Evolutionary conservation across 495 filamentous ascomycete genomes (phyloP).

Genomic region (Tuber magnatum): DNA sequence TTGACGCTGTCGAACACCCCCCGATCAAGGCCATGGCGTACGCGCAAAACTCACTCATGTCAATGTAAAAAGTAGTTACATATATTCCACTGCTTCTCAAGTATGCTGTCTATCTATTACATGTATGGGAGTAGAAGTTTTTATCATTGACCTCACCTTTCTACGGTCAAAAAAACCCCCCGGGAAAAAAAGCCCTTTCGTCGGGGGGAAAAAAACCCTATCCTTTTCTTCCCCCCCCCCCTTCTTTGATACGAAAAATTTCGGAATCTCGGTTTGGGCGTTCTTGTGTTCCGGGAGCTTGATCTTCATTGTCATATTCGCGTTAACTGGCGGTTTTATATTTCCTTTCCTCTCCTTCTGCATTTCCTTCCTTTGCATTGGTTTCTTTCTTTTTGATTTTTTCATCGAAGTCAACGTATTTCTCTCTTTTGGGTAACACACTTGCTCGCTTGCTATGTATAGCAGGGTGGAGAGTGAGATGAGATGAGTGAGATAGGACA

Average conservation of each 20-base stretch:
- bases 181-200: too few species aligned
- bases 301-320: background rate
- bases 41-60: slow-evolving; percentile 71
- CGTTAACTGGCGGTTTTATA: background rate
- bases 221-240: background rate
- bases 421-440: background rate
- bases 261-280: slow-evolving; percentile 2
- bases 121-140: background rate
- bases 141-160: background rate
- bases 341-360: background rate
- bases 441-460: background rate
- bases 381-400: background rate
- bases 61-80: slow-evolving; percentile 40
- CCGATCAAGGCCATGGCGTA: slow-evolving; percentile 93
- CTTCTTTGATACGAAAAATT: background rate
- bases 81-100: background rate
- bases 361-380: background rate
- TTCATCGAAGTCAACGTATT: background rate
- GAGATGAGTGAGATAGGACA: background rate
- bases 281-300: background rate
- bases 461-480: background rate
- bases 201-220: background rate
- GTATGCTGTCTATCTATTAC: background rate
- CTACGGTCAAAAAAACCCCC: background rate
- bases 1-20: slow-evolving; percentile 93